A percentile compares a stretch with the other conserved stretches of the same genome.
Conservation (phyloP, 176 grass and related monocot species). For the Eragrostis nindensis region DNA sequence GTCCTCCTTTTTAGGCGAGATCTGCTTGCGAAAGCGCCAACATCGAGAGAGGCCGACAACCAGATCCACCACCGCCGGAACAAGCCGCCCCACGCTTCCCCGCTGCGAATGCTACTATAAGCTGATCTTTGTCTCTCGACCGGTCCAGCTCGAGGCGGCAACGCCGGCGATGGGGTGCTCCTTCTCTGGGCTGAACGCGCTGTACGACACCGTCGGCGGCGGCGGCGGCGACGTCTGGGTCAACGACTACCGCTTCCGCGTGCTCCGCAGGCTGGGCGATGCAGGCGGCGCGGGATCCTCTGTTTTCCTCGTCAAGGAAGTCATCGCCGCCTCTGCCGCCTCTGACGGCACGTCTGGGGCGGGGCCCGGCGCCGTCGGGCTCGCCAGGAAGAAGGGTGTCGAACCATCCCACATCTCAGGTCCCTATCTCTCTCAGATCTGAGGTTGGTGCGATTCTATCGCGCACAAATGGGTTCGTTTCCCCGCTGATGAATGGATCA, state of each 20-base stretch:
- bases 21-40: constrained; percentile 20
- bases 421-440: constrained; percentile 33
- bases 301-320: constrained; percentile 89
- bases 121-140: background rate
- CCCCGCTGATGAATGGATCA: background rate
- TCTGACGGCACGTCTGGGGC: constrained; percentile 14
- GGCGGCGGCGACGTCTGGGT: constrained; percentile 81
- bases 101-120: background rate
- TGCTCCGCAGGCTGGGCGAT: constrained; percentile 79
- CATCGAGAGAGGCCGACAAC: background rate
- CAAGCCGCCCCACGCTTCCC: background rate
- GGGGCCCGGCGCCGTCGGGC: constrained; percentile 33
- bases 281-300: constrained; percentile 52
- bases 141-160: constrained; percentile 7
- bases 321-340: constrained; percentile 44
- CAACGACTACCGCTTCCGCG: constrained; percentile 83
- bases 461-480: constrained; percentile 10
- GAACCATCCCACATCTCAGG: constrained; percentile 88
- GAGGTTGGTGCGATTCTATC: background rate
- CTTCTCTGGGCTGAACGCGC: constrained; percentile 84
- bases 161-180: constrained; percentile 77
- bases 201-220: constrained; percentile 67
- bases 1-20: constrained; percentile 44
- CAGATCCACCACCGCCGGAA: constrained; percentile 5
- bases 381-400: constrained; percentile 73